These are phyloP conservation scores for Globisporangium canariense DNA, from an alignment of 352 stramenopile species.

Conservation along the genomic window DNA sequence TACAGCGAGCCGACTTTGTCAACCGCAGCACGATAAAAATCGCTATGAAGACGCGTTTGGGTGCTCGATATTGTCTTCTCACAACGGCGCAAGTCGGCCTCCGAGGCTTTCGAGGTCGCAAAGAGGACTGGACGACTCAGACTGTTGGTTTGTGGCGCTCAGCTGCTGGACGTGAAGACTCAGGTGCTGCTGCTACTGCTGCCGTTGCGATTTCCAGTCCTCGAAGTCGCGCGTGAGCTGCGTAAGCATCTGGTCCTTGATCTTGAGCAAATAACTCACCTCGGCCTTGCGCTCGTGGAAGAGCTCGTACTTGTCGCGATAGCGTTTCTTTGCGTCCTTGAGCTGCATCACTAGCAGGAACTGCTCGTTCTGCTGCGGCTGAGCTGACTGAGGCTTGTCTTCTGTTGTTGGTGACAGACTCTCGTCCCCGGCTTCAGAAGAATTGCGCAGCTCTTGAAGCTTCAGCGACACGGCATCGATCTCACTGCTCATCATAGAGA, in stretches of 20 bases:
- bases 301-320: conserved; percentile 39
- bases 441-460: conserved; percentile 32
- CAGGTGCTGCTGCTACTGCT: conserved; percentile 1
- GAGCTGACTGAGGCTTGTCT: conserved; percentile 1
- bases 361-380: conserved; percentile 12
- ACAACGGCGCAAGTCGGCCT: not conserved
- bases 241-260: conserved; percentile 63
- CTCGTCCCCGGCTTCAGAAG: not conserved
- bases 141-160: not conserved
- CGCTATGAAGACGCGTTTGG: not conserved
- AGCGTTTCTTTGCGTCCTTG: conserved; percentile 57
- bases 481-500: conserved; percentile 23
- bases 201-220: conserved; percentile 32
- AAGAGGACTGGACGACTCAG: not conserved
- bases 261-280: conserved; percentile 46
- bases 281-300: conserved; percentile 58
- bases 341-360: conserved; percentile 40
- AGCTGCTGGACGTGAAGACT: not conserved
- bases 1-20: not conserved
- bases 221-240: conserved; percentile 54
- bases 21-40: not conserved
- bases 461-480: conserved; percentile 44
- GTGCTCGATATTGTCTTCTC: not conserved
- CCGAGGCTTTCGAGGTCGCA: not conserved
- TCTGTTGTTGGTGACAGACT: not conserved